These are phyloP conservation scores for Pisolithus tinctorius DNA, from an alignment of 768 basidiomycete genomes.

Conservation along the genomic window DNA sequence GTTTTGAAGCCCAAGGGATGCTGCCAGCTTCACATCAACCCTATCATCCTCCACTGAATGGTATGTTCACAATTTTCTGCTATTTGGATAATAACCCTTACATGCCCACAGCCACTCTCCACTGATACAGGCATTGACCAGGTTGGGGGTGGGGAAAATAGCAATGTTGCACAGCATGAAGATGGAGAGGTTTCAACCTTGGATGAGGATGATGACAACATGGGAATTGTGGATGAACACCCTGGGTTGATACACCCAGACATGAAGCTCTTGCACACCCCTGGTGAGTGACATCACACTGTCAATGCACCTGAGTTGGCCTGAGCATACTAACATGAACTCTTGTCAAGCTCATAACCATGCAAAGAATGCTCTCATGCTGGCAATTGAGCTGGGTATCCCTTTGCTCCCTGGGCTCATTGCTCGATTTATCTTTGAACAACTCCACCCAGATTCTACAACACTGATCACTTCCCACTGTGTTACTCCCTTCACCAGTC, in stretches of 20 bases:
- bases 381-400: not conserved
- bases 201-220: not conserved
- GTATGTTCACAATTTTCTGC: too few species aligned
- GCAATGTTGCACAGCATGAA: too few species aligned
- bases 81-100: not conserved
- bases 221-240: not conserved
- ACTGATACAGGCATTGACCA: too few species aligned
- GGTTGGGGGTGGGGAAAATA: too few species aligned
- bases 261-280: not conserved
- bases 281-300: not conserved
- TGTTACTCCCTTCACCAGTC: not conserved
- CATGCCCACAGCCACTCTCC: too few species aligned
- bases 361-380: too few species aligned
- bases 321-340: not conserved
- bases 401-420: not conserved
- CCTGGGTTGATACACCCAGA: not conserved
- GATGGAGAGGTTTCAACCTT: not conserved
- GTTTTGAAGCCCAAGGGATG: slow-evolving; percentile 17
- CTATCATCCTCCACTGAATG: too few species aligned
- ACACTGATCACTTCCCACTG: too few species aligned
- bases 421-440: not conserved
- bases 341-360: not conserved
- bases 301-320: not conserved
- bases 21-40: not conserved
- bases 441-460: not conserved